Percentiles rank a stretch among this genome's conserved stretches.
Conservation (phyloP, 768 basidiomycete species). For the Suillus subluteus region DNA sequence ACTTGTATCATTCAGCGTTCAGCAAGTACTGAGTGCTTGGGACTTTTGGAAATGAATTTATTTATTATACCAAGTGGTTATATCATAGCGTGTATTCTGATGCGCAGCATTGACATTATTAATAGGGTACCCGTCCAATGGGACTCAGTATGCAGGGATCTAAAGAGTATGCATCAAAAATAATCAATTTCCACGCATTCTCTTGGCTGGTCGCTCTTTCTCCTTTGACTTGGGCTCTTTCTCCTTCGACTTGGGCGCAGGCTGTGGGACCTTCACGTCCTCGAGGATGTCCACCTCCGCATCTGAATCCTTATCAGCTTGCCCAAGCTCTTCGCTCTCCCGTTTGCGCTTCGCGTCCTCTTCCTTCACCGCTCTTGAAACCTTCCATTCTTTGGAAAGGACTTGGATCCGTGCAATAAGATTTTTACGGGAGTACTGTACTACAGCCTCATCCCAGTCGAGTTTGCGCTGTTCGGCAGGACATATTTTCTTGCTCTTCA, state of each 20-base stretch:
- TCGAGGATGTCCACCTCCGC: slow-evolving; percentile 45
- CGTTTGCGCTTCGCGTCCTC: slow-evolving; percentile 34
- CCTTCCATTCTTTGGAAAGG: slow-evolving; percentile 60
- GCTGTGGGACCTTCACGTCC: slow-evolving; percentile 23
- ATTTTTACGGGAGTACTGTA: slow-evolving; percentile 49
- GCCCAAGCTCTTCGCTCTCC: slow-evolving; percentile 27
- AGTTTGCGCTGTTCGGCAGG: slow-evolving; percentile 42
- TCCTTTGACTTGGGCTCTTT: slow-evolving; percentile 12
- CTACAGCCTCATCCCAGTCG: slow-evolving; percentile 57
- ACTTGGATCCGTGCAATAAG: slow-evolving; percentile 44
- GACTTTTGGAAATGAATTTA: background rate
- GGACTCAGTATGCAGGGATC: background rate
- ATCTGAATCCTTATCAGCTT: slow-evolving; percentile 33
- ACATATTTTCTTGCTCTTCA: slow-evolving; percentile 35
- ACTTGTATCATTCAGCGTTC: background rate
- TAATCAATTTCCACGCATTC: slow-evolving; percentile 27
- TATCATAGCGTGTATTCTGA: background rate
- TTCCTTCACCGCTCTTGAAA: slow-evolving; percentile 43
- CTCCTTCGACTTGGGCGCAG: slow-evolving; percentile 14
- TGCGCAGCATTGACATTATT: slow-evolving; percentile 1
- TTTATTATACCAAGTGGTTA: background rate
- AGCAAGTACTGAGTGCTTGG: background rate
- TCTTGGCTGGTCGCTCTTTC: slow-evolving; percentile 21
- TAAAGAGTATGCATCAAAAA: slow-evolving; percentile 4
- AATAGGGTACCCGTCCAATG: slow-evolving; percentile 1